Base-by-base conservation (phyloP, 192 early-diverging fungal genomes). In the Coemansia biformis region DNA sequence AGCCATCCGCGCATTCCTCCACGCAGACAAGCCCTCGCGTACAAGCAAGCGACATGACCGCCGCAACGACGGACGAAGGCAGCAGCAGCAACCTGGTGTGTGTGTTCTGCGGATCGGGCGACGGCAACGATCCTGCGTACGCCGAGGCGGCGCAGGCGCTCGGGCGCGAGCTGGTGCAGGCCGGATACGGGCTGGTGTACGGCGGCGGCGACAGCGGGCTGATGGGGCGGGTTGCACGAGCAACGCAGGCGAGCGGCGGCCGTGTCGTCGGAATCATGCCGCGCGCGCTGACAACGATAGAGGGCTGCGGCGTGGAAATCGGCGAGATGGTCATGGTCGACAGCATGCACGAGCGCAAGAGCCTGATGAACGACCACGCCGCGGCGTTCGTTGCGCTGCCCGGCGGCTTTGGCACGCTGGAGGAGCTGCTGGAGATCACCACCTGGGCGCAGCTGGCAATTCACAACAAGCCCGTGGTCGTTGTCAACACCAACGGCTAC, bases 281-380 rank as follows among this genome's bases (percentile, higher is more conserved):
- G 2, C 68, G 74, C 26, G 74, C 85, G 13, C 73, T 90, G 41
- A 63, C 56, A 8, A 39, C 58, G 4, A 54, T 63, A 31, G 79
- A 83, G 18, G 75, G 70, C 37, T 64, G 75, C 32, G 34, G 52
- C 38, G n/a, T 31, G 17, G 35, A 76, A 8, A 45, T 79, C 11
- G 82, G 81, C 12, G 59, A 68, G 29, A 66, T 68, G 43, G 59
- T 85, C 24, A 26, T 83, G 7, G 91, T 93, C 13, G 57, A 79
- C 47, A 84, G 85, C 66, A 91, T 94, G 91, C 89, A 91, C 36
- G 73, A 81, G 28, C 80, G 91, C 56, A 95, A 95, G 63, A 59
- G 59, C 16, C 52, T 76, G 57, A 86, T 95, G 83, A 79, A 73
- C 54, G 78, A 87, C 22, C 50, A 78, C 45, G 49, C 77, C 15